Evolutionary conservation across 2,329 filamentous ascomycete genomes (phyloP).

Genomic region (Penicillium decumbens): DNA sequence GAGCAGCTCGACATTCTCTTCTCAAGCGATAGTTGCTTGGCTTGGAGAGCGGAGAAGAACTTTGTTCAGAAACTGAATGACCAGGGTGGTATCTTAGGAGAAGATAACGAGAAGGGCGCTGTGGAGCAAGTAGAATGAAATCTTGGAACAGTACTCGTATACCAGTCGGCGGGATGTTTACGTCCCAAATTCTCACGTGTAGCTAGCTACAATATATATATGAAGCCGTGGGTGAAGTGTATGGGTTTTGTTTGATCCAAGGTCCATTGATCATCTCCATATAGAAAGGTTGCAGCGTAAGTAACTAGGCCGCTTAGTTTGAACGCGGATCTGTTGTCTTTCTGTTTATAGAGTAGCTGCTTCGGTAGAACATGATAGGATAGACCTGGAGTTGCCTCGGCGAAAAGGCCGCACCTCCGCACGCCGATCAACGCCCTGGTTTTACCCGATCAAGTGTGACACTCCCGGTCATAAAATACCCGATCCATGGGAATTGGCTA

Average conservation of each 20-base stretch:
- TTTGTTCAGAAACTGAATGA: slow-evolving; percentile 14
- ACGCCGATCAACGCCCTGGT: slow-evolving; percentile 8
- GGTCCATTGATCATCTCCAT: too few species aligned
- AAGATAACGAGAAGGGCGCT: slow-evolving; percentile 2
- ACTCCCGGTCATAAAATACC: slow-evolving; percentile 5
- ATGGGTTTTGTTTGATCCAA: too few species aligned
- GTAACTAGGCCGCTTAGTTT: too few species aligned
- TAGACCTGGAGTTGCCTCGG: slow-evolving; percentile 2
- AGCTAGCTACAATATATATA: too few species aligned
- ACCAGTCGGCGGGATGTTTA: neutral
- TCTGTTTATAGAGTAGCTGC: too few species aligned
- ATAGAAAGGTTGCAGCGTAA: too few species aligned
- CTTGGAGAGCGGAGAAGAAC: slow-evolving; percentile 23
- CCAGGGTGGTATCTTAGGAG: slow-evolving; percentile 2
- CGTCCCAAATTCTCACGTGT: too few species aligned
- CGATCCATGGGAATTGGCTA: slow-evolving; percentile 1
- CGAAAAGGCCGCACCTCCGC: slow-evolving; percentile 9
- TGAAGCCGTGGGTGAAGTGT: too few species aligned
- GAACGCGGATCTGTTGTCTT: too few species aligned
- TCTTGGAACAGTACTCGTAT: neutral
- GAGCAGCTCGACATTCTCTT: slow-evolving; percentile 27
- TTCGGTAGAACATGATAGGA: neutral
- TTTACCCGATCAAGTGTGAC: slow-evolving; percentile 5
- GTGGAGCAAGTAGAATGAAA: slow-evolving; percentile 8
- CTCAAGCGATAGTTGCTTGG: slow-evolving; percentile 23